Evolutionary conservation across 2,329 filamentous ascomycete genomes (phyloP), one percentile per base, ranked within the genome.

Genomic region (Aspergillus hortae): DNA sequence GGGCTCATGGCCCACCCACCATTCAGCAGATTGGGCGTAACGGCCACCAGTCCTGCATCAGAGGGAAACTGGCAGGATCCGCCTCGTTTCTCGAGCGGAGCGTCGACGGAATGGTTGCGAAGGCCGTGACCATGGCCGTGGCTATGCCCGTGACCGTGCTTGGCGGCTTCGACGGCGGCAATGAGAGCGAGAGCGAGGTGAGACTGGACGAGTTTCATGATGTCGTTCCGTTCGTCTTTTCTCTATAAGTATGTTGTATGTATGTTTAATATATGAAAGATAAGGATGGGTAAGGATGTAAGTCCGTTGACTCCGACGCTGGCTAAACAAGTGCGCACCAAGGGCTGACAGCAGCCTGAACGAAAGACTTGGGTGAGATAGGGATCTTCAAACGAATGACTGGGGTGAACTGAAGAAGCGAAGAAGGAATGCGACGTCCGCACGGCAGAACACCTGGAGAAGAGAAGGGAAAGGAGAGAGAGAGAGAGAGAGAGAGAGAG

Each of bases 1-100:
- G 88, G 88, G 62, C 86, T 88, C 82, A 92, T 85, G 40, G 88
- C 89, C 85, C 88, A 92, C 55, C 89, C 89, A 46, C 77, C 86
- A 72, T 92, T 92, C 67, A 74, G 66, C 41, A 69, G 67, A 48
- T 74, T 75, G 4, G 87, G 87, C 9, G 87, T 88, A 48, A 92
- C 79, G 12, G 82, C 69, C 42, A 90, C 81, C 63, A 92, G 72
- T 48, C 87, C 86, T 27, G 81, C 78, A 63, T 87, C 78, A 32
- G 77, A 74, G 10, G 89, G 88, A 62, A 92, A 88, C 49, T 77
- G 64, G 71, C 89, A 92, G 51, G 76, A 72, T 46, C 72, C 73
- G 33, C 75, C 74, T 59, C 82, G 79, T 71, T 84, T 85, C 61
- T 78, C 72, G 27, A 83, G 54, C 48, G 64, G 58, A 23, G 58